Conservation (phyloP, 768 basidiomycete genomes). For the Xerocomellus dryophilus region DNA sequence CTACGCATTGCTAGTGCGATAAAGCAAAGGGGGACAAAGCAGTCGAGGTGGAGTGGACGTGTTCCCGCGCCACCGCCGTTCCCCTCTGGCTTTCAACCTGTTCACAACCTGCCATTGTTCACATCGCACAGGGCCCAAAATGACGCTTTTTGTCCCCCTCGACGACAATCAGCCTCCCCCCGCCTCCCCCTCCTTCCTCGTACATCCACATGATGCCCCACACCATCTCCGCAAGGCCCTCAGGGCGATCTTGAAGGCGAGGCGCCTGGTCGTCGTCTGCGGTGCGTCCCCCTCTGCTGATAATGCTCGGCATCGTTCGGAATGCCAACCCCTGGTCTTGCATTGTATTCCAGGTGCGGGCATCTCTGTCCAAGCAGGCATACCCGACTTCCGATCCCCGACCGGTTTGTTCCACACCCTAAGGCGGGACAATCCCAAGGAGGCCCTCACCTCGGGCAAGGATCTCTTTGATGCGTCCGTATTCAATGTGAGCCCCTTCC, state of each 20-base stretch:
- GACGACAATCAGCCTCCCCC: conserved; percentile 46
- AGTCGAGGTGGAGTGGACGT: not conserved
- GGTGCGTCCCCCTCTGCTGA: conserved; percentile 48
- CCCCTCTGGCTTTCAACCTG: conserved; percentile 24
- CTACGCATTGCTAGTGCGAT: conserved; percentile 9
- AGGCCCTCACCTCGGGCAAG: conserved; percentile 69
- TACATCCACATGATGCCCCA: conserved; percentile 42
- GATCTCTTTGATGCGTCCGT: conserved; percentile 91
- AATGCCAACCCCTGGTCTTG: not conserved
- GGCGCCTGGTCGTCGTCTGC: conserved; percentile 80
- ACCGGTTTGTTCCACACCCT: conserved; percentile 77
- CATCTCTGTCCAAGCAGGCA: conserved; percentile 82
- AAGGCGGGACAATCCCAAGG: conserved; percentile 75
- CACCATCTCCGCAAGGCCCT: conserved; percentile 53
- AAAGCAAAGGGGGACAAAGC: conserved; percentile 17
- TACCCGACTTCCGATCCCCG: conserved; percentile 85
- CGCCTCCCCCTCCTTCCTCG: conserved; percentile 54
- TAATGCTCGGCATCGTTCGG: conserved; percentile 11
- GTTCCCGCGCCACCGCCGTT: conserved; percentile 31
- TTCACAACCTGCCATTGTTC: conserved; percentile 18
- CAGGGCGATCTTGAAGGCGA: conserved; percentile 73
- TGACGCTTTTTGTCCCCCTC: conserved; percentile 68
- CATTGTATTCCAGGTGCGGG: conserved; percentile 62
- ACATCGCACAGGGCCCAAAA: conserved; percentile 33
- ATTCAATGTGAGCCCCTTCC: conserved; percentile 60